Evolutionary conservation across 805 yeast genomes (phyloP).

Genomic region (Candida nonsorbophila): DNA sequence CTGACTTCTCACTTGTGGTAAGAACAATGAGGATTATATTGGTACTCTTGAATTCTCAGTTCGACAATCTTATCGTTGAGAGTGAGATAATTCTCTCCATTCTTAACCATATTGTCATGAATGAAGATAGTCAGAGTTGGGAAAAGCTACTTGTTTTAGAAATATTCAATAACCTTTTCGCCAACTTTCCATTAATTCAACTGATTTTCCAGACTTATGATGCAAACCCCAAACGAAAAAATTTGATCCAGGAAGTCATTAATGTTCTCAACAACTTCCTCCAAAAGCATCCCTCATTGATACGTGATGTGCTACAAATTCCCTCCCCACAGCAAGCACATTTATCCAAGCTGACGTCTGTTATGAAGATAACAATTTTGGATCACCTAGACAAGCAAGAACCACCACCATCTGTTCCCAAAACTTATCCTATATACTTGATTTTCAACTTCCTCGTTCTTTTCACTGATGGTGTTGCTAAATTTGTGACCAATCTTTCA

Average conservation of each 20-base stretch:
- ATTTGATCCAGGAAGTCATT: conserved; percentile 55
- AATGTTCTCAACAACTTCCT: conserved; percentile 18
- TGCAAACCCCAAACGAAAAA: conserved; percentile 45
- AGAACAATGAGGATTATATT: conserved; percentile 71
- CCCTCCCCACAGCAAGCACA: conserved; percentile 4
- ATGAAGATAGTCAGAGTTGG: conserved; percentile 53
- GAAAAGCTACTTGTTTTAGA: conserved; percentile 71
- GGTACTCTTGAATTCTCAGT: conserved; percentile 52
- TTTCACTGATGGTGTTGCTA: conserved; percentile 66
- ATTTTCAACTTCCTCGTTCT: conserved; percentile 48
- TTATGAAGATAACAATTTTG: conserved; percentile 50
- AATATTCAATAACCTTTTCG: conserved; percentile 54
- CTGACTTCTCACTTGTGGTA: conserved; percentile 64
- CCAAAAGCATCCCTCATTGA: conserved; percentile 13
- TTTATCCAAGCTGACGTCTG: conserved; percentile 40
- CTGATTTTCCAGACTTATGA: conserved; percentile 63
- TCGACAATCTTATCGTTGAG: conserved; percentile 63
- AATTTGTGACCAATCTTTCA: conserved; percentile 42
- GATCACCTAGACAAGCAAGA: conserved; percentile 80
- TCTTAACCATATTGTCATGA: conserved; percentile 64
- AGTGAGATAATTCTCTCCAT: conserved; percentile 76
- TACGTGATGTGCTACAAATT: conserved; percentile 13
- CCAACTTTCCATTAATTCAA: conserved; percentile 49
- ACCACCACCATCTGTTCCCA: conserved; percentile 60
- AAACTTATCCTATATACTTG: conserved; percentile 54